Conservation (phyloP, 192 early-diverging fungal species). For the Blastocladiella britannica region DNA sequence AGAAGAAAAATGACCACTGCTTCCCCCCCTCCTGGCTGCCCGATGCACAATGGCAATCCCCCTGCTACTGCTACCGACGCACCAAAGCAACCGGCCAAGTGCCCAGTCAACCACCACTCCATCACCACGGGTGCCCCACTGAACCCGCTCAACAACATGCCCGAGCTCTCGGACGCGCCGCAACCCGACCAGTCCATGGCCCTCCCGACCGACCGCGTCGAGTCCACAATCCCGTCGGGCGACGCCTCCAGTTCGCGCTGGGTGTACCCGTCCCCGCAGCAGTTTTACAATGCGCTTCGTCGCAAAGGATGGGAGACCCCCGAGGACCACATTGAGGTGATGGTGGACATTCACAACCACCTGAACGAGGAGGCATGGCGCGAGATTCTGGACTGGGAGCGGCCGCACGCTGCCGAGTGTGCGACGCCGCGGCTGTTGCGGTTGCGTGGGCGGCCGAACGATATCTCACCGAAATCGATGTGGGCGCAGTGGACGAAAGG, state of each 20-base stretch:
- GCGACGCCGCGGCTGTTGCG: conserved; percentile 43
- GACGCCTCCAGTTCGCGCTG: conserved; percentile 27
- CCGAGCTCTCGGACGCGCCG: conserved; percentile 43
- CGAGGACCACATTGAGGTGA: conserved; percentile 57
- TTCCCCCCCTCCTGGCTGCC: too few species aligned
- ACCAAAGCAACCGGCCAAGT: too few species aligned
- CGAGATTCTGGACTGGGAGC: conserved; percentile 87
- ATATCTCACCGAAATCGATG: conserved; percentile 50
- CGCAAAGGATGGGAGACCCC: conserved; percentile 74
- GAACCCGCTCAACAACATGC: conserved; percentile 88
- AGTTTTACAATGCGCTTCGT: conserved; percentile 68
- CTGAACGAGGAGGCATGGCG: conserved; percentile 90
- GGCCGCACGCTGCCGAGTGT: conserved; percentile 36
- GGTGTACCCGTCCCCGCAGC: conserved; percentile 81
- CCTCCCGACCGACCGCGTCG: conserved; percentile 58
- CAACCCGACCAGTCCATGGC: conserved; percentile 39
- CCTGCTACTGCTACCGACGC: too few species aligned
- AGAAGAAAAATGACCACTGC: too few species aligned
- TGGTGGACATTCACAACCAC: conserved; percentile 97
- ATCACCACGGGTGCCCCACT: conserved; percentile 18
- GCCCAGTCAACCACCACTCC: conserved; percentile 4
- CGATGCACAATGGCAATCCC: too few species aligned
- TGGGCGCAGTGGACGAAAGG: conserved; percentile 26
- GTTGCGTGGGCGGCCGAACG: conserved; percentile 66
- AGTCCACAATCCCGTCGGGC: conserved; percentile 61